These are phyloP conservation scores for Wickerhamiella galacta DNA, from an alignment of 805 yeast genomes.

Conservation along the genomic window DNA sequence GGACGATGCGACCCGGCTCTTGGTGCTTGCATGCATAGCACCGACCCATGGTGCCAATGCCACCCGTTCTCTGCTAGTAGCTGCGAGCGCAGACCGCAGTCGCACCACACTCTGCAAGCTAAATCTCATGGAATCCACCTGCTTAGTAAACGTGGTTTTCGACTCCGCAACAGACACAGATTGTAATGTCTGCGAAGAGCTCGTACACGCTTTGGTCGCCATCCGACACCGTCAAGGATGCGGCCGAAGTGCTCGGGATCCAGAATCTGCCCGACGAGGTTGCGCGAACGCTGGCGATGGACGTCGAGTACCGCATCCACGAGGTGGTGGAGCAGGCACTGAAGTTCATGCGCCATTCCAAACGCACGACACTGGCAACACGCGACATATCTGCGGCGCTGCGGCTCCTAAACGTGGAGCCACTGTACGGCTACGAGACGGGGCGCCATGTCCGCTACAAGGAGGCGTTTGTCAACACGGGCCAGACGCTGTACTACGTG, in stretches of 20 bases:
- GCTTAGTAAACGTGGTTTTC: too few relatives aligned
- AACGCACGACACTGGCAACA: constrained; percentile 64
- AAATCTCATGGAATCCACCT: too few relatives aligned
- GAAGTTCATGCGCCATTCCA: constrained; percentile 89
- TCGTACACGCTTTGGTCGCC: constrained; percentile 97
- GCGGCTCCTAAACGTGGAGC: constrained; percentile 78
- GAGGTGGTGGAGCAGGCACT: constrained; percentile 91
- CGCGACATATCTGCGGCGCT: constrained; percentile 70
- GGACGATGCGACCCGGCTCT: too few relatives aligned
- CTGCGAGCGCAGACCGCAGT: too few relatives aligned
- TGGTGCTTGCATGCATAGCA: too few relatives aligned
- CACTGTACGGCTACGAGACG: constrained; percentile 29
- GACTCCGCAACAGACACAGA: too few relatives aligned
- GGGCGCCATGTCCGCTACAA: constrained; percentile 56
- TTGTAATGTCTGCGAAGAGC: constrained; percentile 22
- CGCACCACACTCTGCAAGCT: too few relatives aligned
- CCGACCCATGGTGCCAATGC: too few relatives aligned
- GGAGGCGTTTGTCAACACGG: constrained; percentile 79
- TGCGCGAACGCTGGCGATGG: constrained; percentile 92
- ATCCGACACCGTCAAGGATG: constrained; percentile 89
- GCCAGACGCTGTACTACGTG: constrained; percentile 81
- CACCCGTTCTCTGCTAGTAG: too few relatives aligned
- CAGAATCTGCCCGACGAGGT: constrained; percentile 69
- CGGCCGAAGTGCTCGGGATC: constrained; percentile 81
- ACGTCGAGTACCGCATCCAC: constrained; percentile 92